These are phyloP conservation scores for Pisolithus orientalis DNA, from an alignment of 768 basidiomycete genomes.

Conservation along the genomic window DNA sequence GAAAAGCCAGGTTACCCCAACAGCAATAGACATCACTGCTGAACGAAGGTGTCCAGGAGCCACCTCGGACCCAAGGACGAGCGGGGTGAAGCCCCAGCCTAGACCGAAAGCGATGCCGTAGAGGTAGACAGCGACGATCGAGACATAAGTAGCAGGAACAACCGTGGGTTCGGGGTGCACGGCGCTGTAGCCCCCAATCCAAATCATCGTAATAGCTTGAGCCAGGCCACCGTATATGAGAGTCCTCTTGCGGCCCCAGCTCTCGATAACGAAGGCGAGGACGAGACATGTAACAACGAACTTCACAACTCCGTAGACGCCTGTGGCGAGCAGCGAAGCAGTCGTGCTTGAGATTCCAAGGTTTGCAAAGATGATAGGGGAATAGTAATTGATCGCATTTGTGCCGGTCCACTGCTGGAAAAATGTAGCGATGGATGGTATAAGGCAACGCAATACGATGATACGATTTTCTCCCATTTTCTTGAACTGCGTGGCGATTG, in stretches of 20 bases:
- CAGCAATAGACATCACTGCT: conserved; percentile 26
- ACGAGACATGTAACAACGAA: conserved; percentile 24
- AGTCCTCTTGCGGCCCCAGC: conserved; percentile 32
- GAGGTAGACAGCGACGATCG: conserved; percentile 32
- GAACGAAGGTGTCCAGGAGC: conserved; percentile 32
- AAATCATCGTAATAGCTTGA: conserved; percentile 33
- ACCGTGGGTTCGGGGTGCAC: conserved; percentile 22
- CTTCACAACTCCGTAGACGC: conserved; percentile 38
- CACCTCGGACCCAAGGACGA: conserved; percentile 30
- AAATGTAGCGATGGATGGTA: conserved; percentile 29
- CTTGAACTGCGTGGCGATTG: conserved; percentile 21
- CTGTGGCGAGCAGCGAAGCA: conserved; percentile 32
- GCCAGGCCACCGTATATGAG: conserved; percentile 31
- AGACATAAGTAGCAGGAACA: conserved; percentile 26
- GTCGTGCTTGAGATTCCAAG: conserved; percentile 30
- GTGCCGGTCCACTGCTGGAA: conserved; percentile 37
- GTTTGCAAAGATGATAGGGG: conserved; percentile 30
- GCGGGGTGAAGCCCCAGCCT: conserved; percentile 28
- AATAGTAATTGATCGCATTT: conserved; percentile 37
- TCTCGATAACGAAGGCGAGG: conserved; percentile 34
- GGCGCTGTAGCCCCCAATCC: conserved; percentile 27
- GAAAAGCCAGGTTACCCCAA: conserved; percentile 30
- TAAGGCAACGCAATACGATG: conserved; percentile 25
- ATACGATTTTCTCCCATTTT: conserved; percentile 29
- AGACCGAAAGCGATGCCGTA: conserved; percentile 32